phyloP scores from a whole-genome alignment of 441 rosid species.

The Viola pubescens region DNA sequence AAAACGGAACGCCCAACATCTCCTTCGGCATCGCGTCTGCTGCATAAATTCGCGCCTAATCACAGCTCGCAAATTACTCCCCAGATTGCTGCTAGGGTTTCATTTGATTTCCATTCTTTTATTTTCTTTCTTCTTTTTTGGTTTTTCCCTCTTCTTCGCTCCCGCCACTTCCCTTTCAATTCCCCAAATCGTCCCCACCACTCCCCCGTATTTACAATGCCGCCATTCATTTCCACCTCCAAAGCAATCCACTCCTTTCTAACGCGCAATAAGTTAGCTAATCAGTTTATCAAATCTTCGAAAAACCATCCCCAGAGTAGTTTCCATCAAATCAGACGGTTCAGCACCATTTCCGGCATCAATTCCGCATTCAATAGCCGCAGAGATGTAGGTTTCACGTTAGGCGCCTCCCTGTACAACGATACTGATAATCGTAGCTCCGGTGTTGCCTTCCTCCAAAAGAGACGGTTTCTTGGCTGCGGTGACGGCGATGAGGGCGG shows the following conservation, averaged over 20 bases:
- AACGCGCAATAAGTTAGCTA: conserved; percentile 30
- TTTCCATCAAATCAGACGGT: conserved; percentile 30
- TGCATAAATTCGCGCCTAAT: too few species aligned
- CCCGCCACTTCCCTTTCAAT: neutral
- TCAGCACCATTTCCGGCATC: conserved; percentile 33
- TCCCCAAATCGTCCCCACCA: neutral
- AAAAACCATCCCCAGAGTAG: neutral
- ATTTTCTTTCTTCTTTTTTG: neutral
- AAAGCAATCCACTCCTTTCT: conserved; percentile 35
- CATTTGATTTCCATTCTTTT: neutral
- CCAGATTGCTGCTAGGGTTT: too few species aligned
- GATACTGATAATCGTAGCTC: neutral
- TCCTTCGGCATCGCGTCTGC: too few species aligned
- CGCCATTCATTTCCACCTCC: conserved; percentile 43
- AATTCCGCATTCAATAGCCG: conserved; percentile 20
- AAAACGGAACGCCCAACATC: too few species aligned
- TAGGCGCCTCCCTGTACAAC: conserved; percentile 11
- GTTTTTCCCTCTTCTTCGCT: neutral
- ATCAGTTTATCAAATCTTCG: conserved; percentile 20
- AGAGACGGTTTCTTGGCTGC: conserved; percentile 80
- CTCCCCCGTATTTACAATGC: conserved; percentile 31
- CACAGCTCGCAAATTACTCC: too few species aligned
- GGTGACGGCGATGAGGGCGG: conserved; percentile 92
- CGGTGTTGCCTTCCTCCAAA: conserved; percentile 23
- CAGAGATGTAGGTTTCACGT: conserved; percentile 14